Percentiles rank a stretch among this genome's conserved stretches.
Evolutionary conservation across 495 filamentous ascomycete species (phyloP).

Genomic region (Penicillium taxi): DNA sequence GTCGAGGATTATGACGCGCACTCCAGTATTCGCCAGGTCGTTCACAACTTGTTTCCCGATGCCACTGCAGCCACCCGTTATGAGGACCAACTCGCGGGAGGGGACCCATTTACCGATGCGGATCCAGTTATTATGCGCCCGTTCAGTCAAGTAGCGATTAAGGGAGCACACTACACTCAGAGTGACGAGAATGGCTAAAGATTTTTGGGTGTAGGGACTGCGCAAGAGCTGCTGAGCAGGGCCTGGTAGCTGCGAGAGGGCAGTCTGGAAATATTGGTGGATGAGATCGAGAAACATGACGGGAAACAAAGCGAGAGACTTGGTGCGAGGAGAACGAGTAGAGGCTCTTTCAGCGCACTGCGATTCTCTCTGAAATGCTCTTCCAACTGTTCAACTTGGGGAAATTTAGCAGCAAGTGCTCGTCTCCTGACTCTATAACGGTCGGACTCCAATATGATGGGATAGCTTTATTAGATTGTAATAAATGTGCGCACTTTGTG

Average conservation of each 20-base stretch:
- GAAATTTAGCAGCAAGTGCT: too few species aligned
- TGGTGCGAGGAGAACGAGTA: too few species aligned
- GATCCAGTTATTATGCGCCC: conserved; percentile 44
- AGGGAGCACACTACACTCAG: conserved; percentile 32
- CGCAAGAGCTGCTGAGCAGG: conserved; percentile 19
- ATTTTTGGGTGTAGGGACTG: conserved; percentile 26
- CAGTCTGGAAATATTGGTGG: conserved; percentile 24
- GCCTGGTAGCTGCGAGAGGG: conserved; percentile 22
- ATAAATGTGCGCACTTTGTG: too few species aligned
- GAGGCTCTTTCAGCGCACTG: too few species aligned
- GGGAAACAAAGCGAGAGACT: too few species aligned
- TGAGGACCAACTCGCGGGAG: conserved; percentile 45
- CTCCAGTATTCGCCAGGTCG: conserved; percentile 37
- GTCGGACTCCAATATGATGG: too few species aligned
- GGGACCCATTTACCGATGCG: conserved; percentile 33
- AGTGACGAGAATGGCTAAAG: conserved; percentile 20
- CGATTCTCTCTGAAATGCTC: too few species aligned
- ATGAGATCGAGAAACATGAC: conserved; percentile 21
- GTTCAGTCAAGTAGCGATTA: conserved; percentile 34
- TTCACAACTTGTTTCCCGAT: conserved; percentile 47
- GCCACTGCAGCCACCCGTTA: conserved; percentile 52
- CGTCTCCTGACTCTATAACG: too few species aligned
- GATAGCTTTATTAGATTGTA: too few species aligned
- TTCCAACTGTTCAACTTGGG: too few species aligned
- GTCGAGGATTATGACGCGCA: conserved; percentile 47